A percentile compares a stretch with the other conserved stretches of the same genome.
Evolutionary conservation across 495 filamentous ascomycete genomes (phyloP).

Genomic region (Tuber magnatum): DNA sequence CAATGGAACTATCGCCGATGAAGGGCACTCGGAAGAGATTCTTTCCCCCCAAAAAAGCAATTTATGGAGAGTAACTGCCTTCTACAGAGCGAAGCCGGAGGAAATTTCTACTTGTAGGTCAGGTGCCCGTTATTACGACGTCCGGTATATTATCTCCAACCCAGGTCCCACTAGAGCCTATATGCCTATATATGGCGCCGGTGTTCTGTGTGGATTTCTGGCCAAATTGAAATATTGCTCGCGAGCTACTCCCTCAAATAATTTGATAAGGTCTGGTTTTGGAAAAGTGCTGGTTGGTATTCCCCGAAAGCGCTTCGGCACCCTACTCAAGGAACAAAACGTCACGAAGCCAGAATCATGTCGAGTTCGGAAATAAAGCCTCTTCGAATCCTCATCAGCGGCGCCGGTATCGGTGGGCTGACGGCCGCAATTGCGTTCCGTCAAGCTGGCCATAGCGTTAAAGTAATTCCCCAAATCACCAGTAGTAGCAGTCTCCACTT

Average conservation of each 20-base stretch:
- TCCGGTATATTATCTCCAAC: background rate
- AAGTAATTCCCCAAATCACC: constrained; percentile 38
- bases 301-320: background rate
- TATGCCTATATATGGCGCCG: background rate
- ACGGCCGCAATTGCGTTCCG: constrained; percentile 51
- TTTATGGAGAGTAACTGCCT: background rate
- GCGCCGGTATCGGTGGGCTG: constrained; percentile 54
- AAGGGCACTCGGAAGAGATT: background rate
- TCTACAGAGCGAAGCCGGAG: background rate
- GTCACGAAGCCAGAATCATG: constrained; percentile 1
- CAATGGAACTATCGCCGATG: background rate
- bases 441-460: constrained; percentile 50
- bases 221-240: background rate
- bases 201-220: background rate
- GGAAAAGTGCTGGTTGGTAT: background rate
- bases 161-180: background rate
- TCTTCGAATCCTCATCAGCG: constrained; percentile 50
- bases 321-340: background rate
- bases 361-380: constrained; percentile 4
- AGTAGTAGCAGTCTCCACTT: background rate
- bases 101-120: background rate
- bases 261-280: background rate
- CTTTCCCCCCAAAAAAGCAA: background rate
- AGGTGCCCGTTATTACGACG: background rate
- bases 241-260: background rate